A percentile compares a stretch with the other conserved stretches of the same genome.
These are phyloP conservation scores for Pinguiococcus pyrenoidosus DNA, from an alignment of 108 stramenopile species.

Conservation along the genomic window DNA sequence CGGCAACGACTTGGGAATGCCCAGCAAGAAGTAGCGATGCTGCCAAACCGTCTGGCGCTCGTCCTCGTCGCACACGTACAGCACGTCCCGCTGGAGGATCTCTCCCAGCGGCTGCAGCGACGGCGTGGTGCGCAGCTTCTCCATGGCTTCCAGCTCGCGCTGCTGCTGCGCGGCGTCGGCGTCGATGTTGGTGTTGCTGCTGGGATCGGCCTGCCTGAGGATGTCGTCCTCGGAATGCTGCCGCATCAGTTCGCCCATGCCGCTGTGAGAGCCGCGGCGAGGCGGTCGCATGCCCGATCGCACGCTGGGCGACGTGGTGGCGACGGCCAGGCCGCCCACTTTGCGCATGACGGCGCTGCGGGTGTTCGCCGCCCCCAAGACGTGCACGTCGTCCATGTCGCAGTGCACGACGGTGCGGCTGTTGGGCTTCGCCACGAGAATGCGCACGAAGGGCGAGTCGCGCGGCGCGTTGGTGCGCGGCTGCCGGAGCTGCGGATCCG, in stretches of 20 bases:
- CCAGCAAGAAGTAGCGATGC: neutral
- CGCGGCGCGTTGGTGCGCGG: neutral
- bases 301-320: too few species aligned
- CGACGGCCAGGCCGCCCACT: too few species aligned
- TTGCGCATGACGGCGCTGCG: too few species aligned
- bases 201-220: neutral
- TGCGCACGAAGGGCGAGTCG: too few species aligned
- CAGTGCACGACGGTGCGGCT: neutral
- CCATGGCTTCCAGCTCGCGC: neutral
- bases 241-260: too few species aligned
- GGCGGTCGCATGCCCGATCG: too few species aligned
- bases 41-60: constrained; percentile 22
- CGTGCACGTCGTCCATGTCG: constrained; percentile 7
- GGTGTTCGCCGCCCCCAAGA: neutral
- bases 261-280: too few species aligned
- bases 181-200: neutral
- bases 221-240: neutral
- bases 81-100: constrained; percentile 3
- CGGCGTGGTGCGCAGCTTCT: too few species aligned
- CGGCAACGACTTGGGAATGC: constrained; percentile 13
- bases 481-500: neutral
- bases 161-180: neutral
- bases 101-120: too few species aligned
- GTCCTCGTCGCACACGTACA: neutral
- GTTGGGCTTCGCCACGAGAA: neutral